Evolutionary conservation across 441 rosid genomes (phyloP).

Genomic region (Caryocar brasiliense): DNA sequence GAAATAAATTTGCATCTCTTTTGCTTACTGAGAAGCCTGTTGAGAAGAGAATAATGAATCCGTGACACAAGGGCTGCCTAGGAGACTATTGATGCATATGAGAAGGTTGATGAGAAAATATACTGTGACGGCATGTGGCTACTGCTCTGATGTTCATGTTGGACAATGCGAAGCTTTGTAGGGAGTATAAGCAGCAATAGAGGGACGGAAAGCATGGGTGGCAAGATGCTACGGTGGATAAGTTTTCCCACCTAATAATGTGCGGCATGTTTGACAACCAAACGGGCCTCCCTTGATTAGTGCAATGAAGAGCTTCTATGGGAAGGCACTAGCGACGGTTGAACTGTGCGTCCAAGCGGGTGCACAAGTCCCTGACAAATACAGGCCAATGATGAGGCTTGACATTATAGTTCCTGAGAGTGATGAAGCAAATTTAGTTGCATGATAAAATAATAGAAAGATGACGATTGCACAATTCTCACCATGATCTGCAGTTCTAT

Average conservation of each 20-base stretch:
- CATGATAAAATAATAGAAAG: constrained; percentile 24
- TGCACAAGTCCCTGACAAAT: constrained; percentile 40
- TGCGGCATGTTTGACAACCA: constrained; percentile 74
- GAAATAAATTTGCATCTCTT: too few relatives aligned
- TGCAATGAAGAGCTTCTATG: constrained; percentile 58
- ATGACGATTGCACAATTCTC: too few relatives aligned
- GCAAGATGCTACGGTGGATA: constrained; percentile 64
- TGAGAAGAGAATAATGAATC: too few relatives aligned
- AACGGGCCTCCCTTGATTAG: constrained; percentile 53
- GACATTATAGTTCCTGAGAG: constrained; percentile 59
- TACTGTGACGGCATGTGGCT: constrained; percentile 83
- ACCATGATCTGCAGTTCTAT: too few relatives aligned
- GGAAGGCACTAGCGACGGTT: constrained; percentile 59
- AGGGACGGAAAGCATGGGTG: constrained; percentile 91
- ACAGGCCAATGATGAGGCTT: constrained; percentile 79
- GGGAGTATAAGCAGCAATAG: constrained; percentile 74
- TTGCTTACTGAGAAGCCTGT: too few relatives aligned
- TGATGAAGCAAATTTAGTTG: constrained; percentile 47
- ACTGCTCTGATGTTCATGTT: constrained; percentile 67
- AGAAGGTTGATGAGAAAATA: constrained; percentile 56
- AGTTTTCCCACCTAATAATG: constrained; percentile 64
- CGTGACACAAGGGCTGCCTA: constrained; percentile 67
- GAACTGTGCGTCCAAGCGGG: constrained; percentile 61
- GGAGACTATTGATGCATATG: constrained; percentile 69
- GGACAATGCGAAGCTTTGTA: constrained; percentile 81